A percentile compares a stretch with the other conserved stretches of the same genome.
phyloP scores from a whole-genome alignment of 768 basidiomycete species.

The Cubamyces sp. region DNA sequence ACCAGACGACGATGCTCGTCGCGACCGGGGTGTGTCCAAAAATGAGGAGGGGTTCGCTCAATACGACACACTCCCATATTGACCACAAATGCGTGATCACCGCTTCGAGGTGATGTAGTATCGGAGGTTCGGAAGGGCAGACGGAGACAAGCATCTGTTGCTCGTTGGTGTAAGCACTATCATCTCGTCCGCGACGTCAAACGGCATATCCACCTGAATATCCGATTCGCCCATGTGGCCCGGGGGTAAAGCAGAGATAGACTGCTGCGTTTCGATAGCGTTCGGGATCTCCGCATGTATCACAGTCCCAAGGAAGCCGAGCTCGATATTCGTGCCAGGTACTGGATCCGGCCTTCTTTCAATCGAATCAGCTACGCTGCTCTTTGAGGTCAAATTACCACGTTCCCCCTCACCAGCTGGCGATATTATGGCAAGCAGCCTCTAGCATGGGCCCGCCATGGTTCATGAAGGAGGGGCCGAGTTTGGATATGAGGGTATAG shows the following conservation, averaged over 20 bases:
- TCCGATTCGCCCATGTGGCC: slow-evolving; percentile 13
- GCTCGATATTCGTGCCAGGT: slow-evolving; percentile 68
- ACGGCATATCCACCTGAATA: slow-evolving; percentile 6
- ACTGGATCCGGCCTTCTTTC: slow-evolving; percentile 76
- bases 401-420: slow-evolving; percentile 67
- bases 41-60: slow-evolving; percentile 89
- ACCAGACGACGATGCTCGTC: slow-evolving; percentile 91
- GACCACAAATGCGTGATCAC: slow-evolving; percentile 74
- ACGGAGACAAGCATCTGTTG: slow-evolving; percentile 70
- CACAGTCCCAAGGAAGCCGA: slow-evolving; percentile 83
- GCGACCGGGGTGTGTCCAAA: slow-evolving; percentile 79
- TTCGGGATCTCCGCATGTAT: slow-evolving; percentile 74
- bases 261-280: slow-evolving; percentile 70
- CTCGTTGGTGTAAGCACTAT: not conserved
- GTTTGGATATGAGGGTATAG: slow-evolving; percentile 60
- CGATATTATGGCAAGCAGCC: slow-evolving; percentile 83
- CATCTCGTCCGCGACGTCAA: too few relatives aligned
- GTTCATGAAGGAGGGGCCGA: slow-evolving; percentile 74
- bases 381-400: slow-evolving; percentile 15
- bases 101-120: slow-evolving; percentile 64
- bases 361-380: not conserved
- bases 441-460: slow-evolving; percentile 85
- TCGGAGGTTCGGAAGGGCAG: slow-evolving; percentile 59
- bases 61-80: slow-evolving; percentile 90
- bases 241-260: slow-evolving; percentile 14